Evolutionary conservation across 176 grass and related monocot species (phyloP).

Genomic region (Cenchrus americanus): DNA sequence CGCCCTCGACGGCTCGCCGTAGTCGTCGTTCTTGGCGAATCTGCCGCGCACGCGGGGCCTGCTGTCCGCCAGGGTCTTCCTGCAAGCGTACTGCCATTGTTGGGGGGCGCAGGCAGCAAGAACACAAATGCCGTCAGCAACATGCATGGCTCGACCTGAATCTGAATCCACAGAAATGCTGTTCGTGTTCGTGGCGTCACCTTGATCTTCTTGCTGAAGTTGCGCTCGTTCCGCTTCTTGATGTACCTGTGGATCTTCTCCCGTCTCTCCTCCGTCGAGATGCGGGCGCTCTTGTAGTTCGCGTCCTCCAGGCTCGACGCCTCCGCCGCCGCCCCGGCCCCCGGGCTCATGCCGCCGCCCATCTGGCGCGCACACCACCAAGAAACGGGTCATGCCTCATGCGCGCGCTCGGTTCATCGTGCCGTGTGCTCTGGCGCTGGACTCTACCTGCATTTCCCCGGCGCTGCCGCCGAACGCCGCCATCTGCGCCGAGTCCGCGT

Average conservation of each 20-base stretch:
- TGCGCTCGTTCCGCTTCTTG: conserved; percentile 90
- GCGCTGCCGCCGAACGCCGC: conserved; percentile 43
- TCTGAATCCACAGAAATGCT: not conserved
- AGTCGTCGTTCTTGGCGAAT: conserved; percentile 95
- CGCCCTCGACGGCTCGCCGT: conserved; percentile 54
- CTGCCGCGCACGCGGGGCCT: conserved; percentile 88
- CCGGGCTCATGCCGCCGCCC: conserved; percentile 44
- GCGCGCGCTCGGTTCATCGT: not conserved
- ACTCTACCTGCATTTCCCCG: conserved; percentile 75
- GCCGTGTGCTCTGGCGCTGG: not conserved
- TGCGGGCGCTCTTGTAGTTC: conserved; percentile 67
- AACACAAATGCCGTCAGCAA: conserved; percentile 13
- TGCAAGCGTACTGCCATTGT: conserved; percentile 89
- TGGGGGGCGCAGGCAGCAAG: not conserved
- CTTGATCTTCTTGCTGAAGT: conserved; percentile 99
- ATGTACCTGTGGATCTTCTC: conserved; percentile 97
- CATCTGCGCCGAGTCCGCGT: conserved; percentile 43
- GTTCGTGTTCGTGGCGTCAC: conserved; percentile 39
- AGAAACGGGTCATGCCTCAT: conserved; percentile 31
- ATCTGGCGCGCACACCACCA: conserved; percentile 46
- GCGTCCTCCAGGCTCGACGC: conserved; percentile 59
- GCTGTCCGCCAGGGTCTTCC: conserved; percentile 95
- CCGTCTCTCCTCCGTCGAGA: conserved; percentile 77
- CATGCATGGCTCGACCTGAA: not conserved
- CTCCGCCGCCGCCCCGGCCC: conserved; percentile 37